Conservation (phyloP, 164 flowering plant genomes). For the Aristolochia fimbriata region DNA sequence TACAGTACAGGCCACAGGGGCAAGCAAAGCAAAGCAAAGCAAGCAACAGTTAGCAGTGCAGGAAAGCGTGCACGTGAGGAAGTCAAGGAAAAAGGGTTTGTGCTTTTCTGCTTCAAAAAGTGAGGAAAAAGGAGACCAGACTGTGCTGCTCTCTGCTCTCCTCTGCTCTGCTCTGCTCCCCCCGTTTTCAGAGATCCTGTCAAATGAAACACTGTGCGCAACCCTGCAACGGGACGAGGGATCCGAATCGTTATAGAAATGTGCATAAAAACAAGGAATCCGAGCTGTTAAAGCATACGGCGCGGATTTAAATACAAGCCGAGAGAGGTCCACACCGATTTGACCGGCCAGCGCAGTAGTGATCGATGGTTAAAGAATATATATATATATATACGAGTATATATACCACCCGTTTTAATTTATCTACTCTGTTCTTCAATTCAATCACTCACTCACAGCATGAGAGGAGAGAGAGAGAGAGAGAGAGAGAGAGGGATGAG, state of each 20-base stretch:
- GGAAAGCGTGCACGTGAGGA: slow-evolving; percentile 28
- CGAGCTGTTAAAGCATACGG: slow-evolving; percentile 25
- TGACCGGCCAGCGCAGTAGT: background rate
- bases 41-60: slow-evolving; percentile 4
- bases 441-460: too few species aligned
- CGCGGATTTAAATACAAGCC: background rate
- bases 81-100: slow-evolving; percentile 15
- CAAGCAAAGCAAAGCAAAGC: too few species aligned
- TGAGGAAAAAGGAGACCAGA: slow-evolving; percentile 6
- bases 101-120: slow-evolving; percentile 20
- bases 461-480: background rate
- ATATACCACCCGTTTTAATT: background rate
- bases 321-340: background rate
- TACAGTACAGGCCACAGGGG: too few species aligned
- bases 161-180: background rate
- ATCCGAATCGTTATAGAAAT: slow-evolving; percentile 37
- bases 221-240: slow-evolving; percentile 22
- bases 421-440: background rate
- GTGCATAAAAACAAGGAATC: slow-evolving; percentile 41
- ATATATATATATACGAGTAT: too few species aligned
- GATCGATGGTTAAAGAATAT: background rate
- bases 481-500: background rate
- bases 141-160: too few species aligned
- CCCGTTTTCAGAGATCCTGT: slow-evolving; percentile 21
- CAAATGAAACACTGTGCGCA: slow-evolving; percentile 19